phyloP scores from a whole-genome alignment of 1,284 basidiomycete species.

The Fomitopsis betulina region DNA sequence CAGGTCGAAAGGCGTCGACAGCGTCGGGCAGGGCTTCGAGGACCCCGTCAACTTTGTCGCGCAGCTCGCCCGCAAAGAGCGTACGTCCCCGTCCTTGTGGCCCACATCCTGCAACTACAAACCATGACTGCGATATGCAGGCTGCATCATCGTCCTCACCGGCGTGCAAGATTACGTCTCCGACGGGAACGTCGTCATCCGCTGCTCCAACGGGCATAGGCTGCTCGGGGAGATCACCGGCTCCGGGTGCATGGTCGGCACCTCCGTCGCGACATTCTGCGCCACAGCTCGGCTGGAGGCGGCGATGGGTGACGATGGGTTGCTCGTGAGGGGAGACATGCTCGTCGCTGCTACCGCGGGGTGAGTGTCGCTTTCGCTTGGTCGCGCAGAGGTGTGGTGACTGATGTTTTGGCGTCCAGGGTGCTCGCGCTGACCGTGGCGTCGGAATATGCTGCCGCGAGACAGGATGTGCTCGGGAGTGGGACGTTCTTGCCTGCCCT shows the following conservation, averaged over 20 bases:
- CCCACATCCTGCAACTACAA: background rate
- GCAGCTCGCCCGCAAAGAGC: constrained; percentile 69
- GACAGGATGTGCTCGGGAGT: constrained; percentile 72
- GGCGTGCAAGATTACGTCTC: constrained; percentile 86
- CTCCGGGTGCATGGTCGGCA: constrained; percentile 87
- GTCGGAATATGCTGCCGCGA: constrained; percentile 73
- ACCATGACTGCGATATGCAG: constrained; percentile 31
- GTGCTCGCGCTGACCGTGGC: constrained; percentile 82
- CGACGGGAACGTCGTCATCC: constrained; percentile 70
- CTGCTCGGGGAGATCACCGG: constrained; percentile 84
- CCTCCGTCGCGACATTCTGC: constrained; percentile 73
- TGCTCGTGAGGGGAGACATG: constrained; percentile 67
- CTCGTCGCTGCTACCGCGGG: constrained; percentile 73
- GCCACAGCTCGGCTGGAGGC: constrained; percentile 54
- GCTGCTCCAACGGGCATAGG: constrained; percentile 73
- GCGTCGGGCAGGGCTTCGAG: constrained; percentile 70
- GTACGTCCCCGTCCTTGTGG: constrained; percentile 37
- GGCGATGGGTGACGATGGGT: constrained; percentile 29
- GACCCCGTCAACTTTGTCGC: constrained; percentile 73
- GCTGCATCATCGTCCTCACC: constrained; percentile 80
- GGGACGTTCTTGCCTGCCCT: constrained; percentile 87
- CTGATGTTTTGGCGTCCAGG: constrained; percentile 32
- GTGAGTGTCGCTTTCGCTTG: constrained; percentile 38
- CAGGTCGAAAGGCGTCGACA: constrained; percentile 85
- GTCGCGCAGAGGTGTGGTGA: constrained; percentile 6